Base-by-base conservation (phyloP, 2,329 filamentous ascomycete genomes). In the Polytolypa hystricis region DNA sequence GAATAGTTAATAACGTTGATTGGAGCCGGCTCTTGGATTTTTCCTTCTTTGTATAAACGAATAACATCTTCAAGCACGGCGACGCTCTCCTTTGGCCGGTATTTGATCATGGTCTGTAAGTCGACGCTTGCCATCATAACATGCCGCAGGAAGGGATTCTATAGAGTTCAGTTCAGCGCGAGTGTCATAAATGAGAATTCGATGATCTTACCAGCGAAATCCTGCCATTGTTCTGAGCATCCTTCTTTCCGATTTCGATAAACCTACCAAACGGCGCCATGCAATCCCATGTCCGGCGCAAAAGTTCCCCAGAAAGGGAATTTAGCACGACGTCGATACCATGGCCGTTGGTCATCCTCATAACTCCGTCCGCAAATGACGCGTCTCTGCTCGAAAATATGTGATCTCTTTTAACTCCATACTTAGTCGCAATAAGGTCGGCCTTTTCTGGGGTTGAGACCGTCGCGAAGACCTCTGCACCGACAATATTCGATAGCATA, bases 381-480 rank as follows among this genome's bases (percentile, higher is more conserved):
- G 38, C 32, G 30, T 49, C 45, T 37, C 46, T 38, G 25, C 46
- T 49, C 11, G 40, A 45, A 16, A 50, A 44, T 12, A 51, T 50
- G 28, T 47, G 46, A 26, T 50, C 46, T 20, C 42, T 42, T 10
- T 41, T 38, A 16, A 51, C 46, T 17, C 39, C 41, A 36, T 47
- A 50, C 25, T 42, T 39, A 10, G 45, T 33, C 30, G 43, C 44
- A 2, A 55, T 27, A 7, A 50, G 39, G 12, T 43, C 35, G 11
- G 19, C 45, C 42, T 54, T 50, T 14, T 46, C 45, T 9, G 30
- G 32, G 9, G 38, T 42, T 5, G 43, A 41, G 4, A 52, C 50
- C 14, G 51, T 52, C 9, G 41, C 46, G 27, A 41, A 51, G 11
- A 53, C 44, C 19, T 48, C 42, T 2, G 47, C 49, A 3, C 49